These are phyloP conservation scores for Teunomyces barrocoloradensis DNA, from an alignment of 805 yeast genomes.

Conservation along the genomic window DNA sequence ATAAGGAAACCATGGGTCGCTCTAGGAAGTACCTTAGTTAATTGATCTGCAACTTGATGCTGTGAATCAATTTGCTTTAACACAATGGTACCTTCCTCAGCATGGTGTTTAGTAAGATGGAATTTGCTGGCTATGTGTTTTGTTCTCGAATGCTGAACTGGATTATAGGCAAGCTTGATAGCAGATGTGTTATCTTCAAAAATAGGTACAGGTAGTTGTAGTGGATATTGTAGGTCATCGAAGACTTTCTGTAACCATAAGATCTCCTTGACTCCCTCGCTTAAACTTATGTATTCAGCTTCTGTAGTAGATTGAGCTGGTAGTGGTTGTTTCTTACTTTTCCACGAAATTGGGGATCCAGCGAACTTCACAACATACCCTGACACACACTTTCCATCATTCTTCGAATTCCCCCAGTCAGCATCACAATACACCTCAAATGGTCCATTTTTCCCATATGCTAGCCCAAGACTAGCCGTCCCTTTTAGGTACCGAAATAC, in stretches of 20 bases:
- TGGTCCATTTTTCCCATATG: neutral
- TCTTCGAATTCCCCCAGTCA: slow-evolving; percentile 5
- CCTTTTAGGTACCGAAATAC: slow-evolving; percentile 11
- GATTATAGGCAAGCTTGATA: neutral
- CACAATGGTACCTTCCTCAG: neutral
- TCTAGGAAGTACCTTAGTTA: too few species aligned
- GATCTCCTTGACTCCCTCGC: slow-evolving; percentile 10
- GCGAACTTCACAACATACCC: slow-evolving; percentile 4
- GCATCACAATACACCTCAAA: slow-evolving; percentile 13
- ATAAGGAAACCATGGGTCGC: too few species aligned
- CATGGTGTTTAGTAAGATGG: neutral
- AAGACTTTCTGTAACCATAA: slow-evolving; percentile 6
- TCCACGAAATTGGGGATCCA: slow-evolving; percentile 14
- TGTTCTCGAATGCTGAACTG: neutral
- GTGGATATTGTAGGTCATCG: neutral
- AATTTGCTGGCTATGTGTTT: neutral
- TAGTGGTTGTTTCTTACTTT: slow-evolving; percentile 11
- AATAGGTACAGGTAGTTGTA: neutral
- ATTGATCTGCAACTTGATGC: too few species aligned
- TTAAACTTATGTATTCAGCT: slow-evolving; percentile 13
- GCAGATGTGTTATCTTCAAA: neutral
- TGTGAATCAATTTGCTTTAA: too few species aligned
- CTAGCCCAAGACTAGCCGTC: slow-evolving; percentile 3
- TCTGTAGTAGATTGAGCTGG: slow-evolving; percentile 13
- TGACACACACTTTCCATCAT: slow-evolving; percentile 1